Base-by-base conservation (phyloP, 2,329 filamentous ascomycete genomes). In the Ascochyta viciae-villosae region DNA sequence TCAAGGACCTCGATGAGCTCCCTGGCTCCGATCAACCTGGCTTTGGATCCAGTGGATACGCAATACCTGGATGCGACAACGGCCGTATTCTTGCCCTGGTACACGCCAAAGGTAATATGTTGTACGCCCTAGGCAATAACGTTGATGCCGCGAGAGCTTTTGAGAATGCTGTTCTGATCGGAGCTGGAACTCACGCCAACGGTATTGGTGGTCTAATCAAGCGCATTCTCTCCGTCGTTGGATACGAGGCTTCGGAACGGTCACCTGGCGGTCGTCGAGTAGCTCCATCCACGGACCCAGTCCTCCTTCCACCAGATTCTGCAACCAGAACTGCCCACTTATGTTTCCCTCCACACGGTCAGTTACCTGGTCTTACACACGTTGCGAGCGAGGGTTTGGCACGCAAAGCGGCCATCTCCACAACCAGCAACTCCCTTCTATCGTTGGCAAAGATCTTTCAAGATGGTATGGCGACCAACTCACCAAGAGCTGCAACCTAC, bases 391-490 rank as follows among this genome's bases (percentile, higher is more conserved):
- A 91, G 40, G 89, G 88, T 10, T 81, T 88, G 39, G 85, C 91
- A 15, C 87, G 87, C 64, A 90, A 88, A 70, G 90, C 92, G 6
- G 93, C 92, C 2, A 84, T 96, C 23, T 92, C 93, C 12, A 98
- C 93, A 0, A 97, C 93, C 0, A 98, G 95, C 75, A 99, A 99
- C 72, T 96, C 94, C 0, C 81, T 99, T 16, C 82, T 99, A 2
- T 99, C 95, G 0, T 80, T 99, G 37, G 95, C 95, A 22, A 99
- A 99, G 76, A 99, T 99, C 33, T 96, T 96, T 62, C 95, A 99
- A 75, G 95, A 99, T 78, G 88, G 91, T 27, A 94, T 97, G 86
- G 92, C 94, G 2, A 92, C 86, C 54, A 87, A 87, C 16, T 84
- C 84, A 19, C 77, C 82, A 9, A 81, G 82, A 22, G 80, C 83